Base-by-base conservation (phyloP, 2,329 filamentous ascomycete genomes). In the Pyrenochaeta sp. region DNA sequence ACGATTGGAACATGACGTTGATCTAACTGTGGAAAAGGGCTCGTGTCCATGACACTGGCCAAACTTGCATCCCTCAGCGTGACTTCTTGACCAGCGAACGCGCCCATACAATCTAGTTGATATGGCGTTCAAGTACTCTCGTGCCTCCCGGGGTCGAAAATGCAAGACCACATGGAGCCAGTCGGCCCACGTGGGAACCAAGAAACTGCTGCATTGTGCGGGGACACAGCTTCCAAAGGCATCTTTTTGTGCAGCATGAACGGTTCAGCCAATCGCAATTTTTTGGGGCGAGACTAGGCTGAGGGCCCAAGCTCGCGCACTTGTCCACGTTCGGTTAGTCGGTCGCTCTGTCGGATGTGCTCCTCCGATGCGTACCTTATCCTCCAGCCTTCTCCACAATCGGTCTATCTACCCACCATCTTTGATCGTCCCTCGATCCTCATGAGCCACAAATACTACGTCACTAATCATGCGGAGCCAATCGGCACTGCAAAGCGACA, bases 291-390 rank as follows among this genome's bases (percentile, higher is more conserved):
- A 47, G 45, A 22, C 45, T 12, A 46, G 25, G 22, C 5, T 12
- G 22, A 15, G 25, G 24, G 3, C 43, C 24, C 22, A 28, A 46
- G 12, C 13, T 5, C 12, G 12, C 15, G 25, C 44, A 15, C 39
- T n/a, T 46, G 5, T 27, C 27, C 22, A 1, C 25, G 6, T 30
- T n/a, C 13, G 28, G 15, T 34, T 47, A 47, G 45, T 5, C 4
- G 13, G 13, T 19, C 30, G 4, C n/a, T 13, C 2, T 30, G 34
- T 42, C 36, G 25, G 37, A 22, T 30, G 22, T 22, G 34, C 52
- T 56, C 46, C 59, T 52, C 47, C 56, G 56, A 50, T 44, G 25
- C 53, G 56, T 32, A 56, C 56, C 47, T 52, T 13, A 54, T 57
- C 53, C 50, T 46, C 27, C 10, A 28, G 9, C 8, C 12, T 27